A percentile compares a stretch with the other conserved stretches of the same genome.
Evolutionary conservation across 2,329 filamentous ascomycete species (phyloP).

Genomic region (Hawksworthiomyces lignivorus): DNA sequence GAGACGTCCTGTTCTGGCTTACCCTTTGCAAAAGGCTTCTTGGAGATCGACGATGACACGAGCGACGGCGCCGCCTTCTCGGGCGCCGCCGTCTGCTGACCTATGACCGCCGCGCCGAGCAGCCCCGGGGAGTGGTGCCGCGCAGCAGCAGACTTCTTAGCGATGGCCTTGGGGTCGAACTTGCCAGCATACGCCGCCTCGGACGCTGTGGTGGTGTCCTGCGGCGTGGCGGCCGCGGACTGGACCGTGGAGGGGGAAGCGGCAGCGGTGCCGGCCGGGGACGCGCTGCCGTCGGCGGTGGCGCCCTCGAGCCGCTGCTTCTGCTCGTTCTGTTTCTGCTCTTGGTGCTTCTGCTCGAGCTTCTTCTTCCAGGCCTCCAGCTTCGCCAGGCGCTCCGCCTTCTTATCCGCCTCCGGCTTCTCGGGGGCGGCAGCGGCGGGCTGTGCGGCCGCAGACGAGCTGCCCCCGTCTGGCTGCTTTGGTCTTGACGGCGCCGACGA

Average conservation of each 20-base stretch:
- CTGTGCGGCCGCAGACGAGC: not conserved
- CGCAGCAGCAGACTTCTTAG: constrained; percentile 64
- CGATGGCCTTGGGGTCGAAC: constrained; percentile 80
- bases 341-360: constrained; percentile 68
- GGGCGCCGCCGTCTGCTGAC: constrained; percentile 18
- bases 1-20: not conserved
- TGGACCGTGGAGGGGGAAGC: constrained; percentile 11
- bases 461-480: too few relatives aligned
- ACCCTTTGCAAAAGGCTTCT: constrained; percentile 7
- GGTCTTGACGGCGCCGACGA: too few relatives aligned
- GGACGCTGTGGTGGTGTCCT: constrained; percentile 36
- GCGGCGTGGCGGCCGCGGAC: not conserved
- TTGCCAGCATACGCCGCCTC: constrained; percentile 63
- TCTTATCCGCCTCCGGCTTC: constrained; percentile 65
- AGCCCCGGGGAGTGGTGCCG: constrained; percentile 47
- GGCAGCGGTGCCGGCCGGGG: constrained; percentile 24
- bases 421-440: constrained; percentile 21
- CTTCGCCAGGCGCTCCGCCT: constrained; percentile 72
- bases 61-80: not conserved
- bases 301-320: constrained; percentile 65
- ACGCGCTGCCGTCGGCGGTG: constrained; percentile 41
- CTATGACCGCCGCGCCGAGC: constrained; percentile 37
- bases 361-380: constrained; percentile 91
- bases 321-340: constrained; percentile 77
- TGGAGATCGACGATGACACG: too few relatives aligned